Percentiles rank a stretch among this genome's conserved stretches.
Conservation (phyloP, 768 basidiomycete species). For the Rhodosporidiobolus sp. region DNA sequence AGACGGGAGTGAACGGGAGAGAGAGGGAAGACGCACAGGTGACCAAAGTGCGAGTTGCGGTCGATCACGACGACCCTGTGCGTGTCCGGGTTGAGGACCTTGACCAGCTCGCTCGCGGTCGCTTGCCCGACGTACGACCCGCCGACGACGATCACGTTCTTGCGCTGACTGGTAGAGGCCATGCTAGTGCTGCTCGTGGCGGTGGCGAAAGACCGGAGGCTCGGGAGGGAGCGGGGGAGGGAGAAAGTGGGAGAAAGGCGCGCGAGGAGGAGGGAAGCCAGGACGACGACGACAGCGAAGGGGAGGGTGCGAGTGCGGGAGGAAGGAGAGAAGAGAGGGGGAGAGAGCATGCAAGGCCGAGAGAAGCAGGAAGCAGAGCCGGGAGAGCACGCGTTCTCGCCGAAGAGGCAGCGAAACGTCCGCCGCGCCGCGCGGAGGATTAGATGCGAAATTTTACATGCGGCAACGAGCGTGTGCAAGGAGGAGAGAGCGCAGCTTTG, state of each 20-base stretch:
- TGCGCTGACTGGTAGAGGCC: constrained; percentile 35
- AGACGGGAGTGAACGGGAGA: rapidly evolving
- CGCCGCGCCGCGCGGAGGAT: not conserved
- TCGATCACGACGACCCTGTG: constrained; percentile 63
- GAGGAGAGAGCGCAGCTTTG: no score
- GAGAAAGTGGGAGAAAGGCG: not conserved
- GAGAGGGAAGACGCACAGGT: constrained; percentile 12
- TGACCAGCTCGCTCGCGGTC: constrained; percentile 25
- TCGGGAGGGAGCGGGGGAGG: not conserved
- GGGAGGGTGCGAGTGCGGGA: not conserved
- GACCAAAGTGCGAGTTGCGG: constrained; percentile 52
- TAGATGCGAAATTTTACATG: not conserved
- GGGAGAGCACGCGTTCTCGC: no score
- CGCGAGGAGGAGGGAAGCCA: not conserved
- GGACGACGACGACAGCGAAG: not conserved
- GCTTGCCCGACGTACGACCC: constrained; percentile 57
- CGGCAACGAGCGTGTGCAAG: not conserved
- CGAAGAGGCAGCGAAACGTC: not conserved
- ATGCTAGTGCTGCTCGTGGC: not conserved
- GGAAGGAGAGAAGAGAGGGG: not conserved
- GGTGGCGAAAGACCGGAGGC: not conserved
- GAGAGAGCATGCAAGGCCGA: not conserved
- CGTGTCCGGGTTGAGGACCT: constrained; percentile 52
- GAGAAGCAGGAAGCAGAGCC: not conserved
- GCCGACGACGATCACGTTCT: constrained; percentile 57